phyloP scores from a whole-genome alignment of 352 stramenopile species.

The Achlya hypogyna region DNA sequence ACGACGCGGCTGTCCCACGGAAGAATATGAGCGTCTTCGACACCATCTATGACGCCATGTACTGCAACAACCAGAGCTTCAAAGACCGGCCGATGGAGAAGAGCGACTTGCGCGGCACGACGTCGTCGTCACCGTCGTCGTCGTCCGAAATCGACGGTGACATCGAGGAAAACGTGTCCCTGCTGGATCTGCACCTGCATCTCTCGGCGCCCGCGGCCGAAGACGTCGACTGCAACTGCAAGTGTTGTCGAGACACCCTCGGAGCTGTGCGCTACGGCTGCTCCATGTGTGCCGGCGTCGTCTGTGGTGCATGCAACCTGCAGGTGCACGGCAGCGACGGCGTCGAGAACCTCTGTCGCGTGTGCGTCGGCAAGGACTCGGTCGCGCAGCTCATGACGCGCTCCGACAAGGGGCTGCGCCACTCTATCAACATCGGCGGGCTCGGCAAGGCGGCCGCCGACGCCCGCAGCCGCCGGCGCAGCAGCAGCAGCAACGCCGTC shows the following conservation, averaged over 20 bases:
- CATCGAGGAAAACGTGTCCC: not conserved
- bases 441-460: not conserved
- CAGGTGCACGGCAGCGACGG: not conserved
- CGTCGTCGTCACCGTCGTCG: not conserved
- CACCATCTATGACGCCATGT: conserved; percentile 19
- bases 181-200: not conserved
- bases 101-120: too few relatives aligned
- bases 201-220: not conserved
- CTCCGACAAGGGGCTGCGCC: not conserved
- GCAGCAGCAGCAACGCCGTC: not conserved
- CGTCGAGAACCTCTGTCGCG: conserved; percentile 16
- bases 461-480: not conserved
- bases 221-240: not conserved
- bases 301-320: conserved; percentile 13
- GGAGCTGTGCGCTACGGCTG: conserved; percentile 18
- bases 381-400: not conserved
- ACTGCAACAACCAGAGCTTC: conserved; percentile 15
- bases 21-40: conserved; percentile 1
- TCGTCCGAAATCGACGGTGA: not conserved
- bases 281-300: not conserved
- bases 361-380: conserved; percentile 1
- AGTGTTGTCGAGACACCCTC: conserved; percentile 12
- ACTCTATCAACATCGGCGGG: not conserved
- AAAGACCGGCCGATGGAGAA: not conserved
- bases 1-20: not conserved